Conservation (phyloP, 2,329 filamentous ascomycete species). For the Colletotrichum trifolii region DNA sequence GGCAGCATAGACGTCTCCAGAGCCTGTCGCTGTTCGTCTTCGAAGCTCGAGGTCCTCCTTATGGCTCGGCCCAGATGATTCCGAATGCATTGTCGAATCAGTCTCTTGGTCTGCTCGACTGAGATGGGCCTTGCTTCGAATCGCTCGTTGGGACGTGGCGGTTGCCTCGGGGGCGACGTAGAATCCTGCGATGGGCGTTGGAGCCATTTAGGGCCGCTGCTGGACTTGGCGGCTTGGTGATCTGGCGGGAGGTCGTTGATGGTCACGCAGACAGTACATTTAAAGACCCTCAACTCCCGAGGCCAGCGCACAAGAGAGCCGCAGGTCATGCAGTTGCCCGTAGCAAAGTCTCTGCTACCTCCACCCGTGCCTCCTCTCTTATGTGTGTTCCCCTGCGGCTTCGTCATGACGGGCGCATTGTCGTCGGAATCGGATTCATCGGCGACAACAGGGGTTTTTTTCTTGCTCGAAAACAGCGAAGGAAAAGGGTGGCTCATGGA, state of each 20-base stretch:
- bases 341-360: slow-evolving; percentile 68
- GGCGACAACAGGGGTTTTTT: slow-evolving; percentile 62
- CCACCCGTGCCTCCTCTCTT: slow-evolving; percentile 46
- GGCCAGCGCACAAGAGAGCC: slow-evolving; percentile 85
- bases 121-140: slow-evolving; percentile 57
- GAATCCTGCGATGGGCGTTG: slow-evolving; percentile 32
- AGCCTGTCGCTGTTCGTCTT: slow-evolving; percentile 26
- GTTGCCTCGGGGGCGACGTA: slow-evolving; percentile 27
- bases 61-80: slow-evolving; percentile 48
- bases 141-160: slow-evolving; percentile 25
- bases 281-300: slow-evolving; percentile 76
- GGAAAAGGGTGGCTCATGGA: slow-evolving; percentile 87
- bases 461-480: slow-evolving; percentile 72
- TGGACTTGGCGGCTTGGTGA: slow-evolving; percentile 19
- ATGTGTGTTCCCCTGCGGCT: slow-evolving; percentile 43
- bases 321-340: slow-evolving; percentile 87
- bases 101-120: slow-evolving; percentile 65
- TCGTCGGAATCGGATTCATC: slow-evolving; percentile 45
- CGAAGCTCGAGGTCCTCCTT: slow-evolving; percentile 39
- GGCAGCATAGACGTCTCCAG: slow-evolving; percentile 1
- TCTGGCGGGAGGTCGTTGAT: slow-evolving; percentile 76
- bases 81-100: slow-evolving; percentile 56
- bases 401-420: slow-evolving; percentile 45
- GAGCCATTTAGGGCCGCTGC: slow-evolving; percentile 35
- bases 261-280: slow-evolving; percentile 85